phyloP scores from a whole-genome alignment of 2,329 filamentous ascomycete genomes.

The Colletotrichum somersetense region DNA sequence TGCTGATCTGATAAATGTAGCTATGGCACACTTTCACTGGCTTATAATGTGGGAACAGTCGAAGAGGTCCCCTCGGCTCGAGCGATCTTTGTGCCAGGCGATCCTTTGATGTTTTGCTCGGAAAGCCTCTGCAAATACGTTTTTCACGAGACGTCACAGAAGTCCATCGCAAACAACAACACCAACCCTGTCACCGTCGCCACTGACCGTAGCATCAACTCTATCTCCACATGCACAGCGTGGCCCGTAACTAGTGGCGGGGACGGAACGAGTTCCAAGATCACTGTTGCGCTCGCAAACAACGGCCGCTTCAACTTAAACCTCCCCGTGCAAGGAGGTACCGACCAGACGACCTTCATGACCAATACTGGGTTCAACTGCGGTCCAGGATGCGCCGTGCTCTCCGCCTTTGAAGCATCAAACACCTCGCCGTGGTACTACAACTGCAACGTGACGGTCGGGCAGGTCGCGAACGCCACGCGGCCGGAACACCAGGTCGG shows the following conservation, averaged over 20 bases:
- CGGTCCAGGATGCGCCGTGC: conserved; percentile 46
- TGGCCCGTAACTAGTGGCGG: conserved; percentile 50
- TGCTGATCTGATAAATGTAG: conserved; percentile 42
- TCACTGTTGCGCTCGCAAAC: conserved; percentile 46
- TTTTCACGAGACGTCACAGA: conserved; percentile 52
- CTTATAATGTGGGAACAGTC: conserved; percentile 44
- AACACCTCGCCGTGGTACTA: conserved; percentile 55
- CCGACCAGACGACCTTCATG: conserved; percentile 54
- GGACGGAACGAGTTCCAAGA: conserved; percentile 46
- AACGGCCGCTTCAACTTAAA: conserved; percentile 25
- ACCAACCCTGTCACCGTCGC: conserved; percentile 46
- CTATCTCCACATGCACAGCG: conserved; percentile 48
- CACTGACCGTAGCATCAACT: conserved; percentile 51
- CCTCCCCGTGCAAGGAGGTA: conserved; percentile 48
- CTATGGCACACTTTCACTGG: conserved; percentile 55
- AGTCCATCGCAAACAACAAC: conserved; percentile 27
- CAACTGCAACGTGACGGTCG: conserved; percentile 54
- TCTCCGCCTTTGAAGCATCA: conserved; percentile 56
- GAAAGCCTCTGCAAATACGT: conserved; percentile 48
- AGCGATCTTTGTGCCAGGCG: conserved; percentile 48
- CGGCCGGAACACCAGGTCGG: conserved; percentile 53
- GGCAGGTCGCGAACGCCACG: conserved; percentile 50
- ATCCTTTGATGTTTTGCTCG: conserved; percentile 44
- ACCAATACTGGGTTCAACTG: conserved; percentile 47
- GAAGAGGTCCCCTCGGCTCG: conserved; percentile 47